Evolutionary conservation across 2,329 filamentous ascomycete species (phyloP), one percentile per base, ranked within the genome.

Genomic region (Pseudocercospora ulei): DNA sequence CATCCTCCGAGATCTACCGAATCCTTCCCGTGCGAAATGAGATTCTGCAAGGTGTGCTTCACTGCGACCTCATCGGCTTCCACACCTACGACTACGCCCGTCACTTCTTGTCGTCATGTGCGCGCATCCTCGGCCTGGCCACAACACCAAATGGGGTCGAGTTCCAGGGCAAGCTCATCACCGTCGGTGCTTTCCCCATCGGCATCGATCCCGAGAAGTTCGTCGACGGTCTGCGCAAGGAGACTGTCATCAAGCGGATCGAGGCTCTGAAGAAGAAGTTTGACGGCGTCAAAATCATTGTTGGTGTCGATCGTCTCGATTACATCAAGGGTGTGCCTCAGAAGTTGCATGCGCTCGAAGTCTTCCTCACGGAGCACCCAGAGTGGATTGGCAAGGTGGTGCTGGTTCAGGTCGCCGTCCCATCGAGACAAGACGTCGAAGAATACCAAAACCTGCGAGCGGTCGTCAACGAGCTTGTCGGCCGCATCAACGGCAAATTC

Each of bases 311-410:
- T 61, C 82, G 90, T 34, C 73, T 96, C 35, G 90, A 98, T 64
- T 96, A 98, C 65, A 96, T 96, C 75, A 96, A 96, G 66, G 90
- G 90, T 47, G 87, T 98, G 6, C 90, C 90, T 0, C 90, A 98
- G 64, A 98, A 98, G 62, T 70, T 98, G 6, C 90, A 96, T 57
- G 88, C 90, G 1, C 75, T 96, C 26, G 90, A 98, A 62, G 85
- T 96, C 3, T 96, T 98, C 68, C 69, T 98, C 19, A 93, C 86
- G 0, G 88, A 96, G 56, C 86, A 98, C 56, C 90, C 90, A 0
- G 88, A 96, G 62, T 95, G 87, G 87, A 88, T 96, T 45, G 90
- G 90, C 52, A 93, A 94, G 63, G 87, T 96, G 13, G 87, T 96
- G 2, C 73, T 98, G 9, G 85, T 96, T 1, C 90, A 96, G 62